Conservation (phyloP, 352 stramenopile genomes). For the Globisporangium cederbergense region DNA sequence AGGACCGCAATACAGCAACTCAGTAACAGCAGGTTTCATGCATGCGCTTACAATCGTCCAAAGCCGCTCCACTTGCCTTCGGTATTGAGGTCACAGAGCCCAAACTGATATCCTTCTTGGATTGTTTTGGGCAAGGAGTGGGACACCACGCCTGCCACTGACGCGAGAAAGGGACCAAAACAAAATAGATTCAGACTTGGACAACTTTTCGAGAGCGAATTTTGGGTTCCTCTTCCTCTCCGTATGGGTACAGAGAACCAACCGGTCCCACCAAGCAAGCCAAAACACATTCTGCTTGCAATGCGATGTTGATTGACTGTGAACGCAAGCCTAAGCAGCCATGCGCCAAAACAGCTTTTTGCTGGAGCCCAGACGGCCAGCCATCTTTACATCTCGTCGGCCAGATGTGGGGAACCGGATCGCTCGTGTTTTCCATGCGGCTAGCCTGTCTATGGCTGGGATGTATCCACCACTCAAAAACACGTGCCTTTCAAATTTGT, state of each 20-base stretch:
- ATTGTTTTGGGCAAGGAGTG: constrained; percentile 10
- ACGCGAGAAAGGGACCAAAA: neutral
- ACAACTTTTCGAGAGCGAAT: neutral
- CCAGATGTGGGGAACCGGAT: neutral
- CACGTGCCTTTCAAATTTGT: too few relatives aligned
- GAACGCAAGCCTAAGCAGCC: neutral
- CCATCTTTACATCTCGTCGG: neutral
- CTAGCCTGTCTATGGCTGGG: too few relatives aligned
- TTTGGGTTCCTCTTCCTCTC: constrained; percentile 5
- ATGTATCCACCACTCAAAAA: too few relatives aligned
- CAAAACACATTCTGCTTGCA: too few relatives aligned
- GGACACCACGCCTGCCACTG: neutral
- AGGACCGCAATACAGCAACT: too few relatives aligned
- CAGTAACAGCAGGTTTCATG: too few relatives aligned
- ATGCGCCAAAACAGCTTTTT: constrained; percentile 2
- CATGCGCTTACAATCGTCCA: too few relatives aligned
- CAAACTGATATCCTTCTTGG: constrained; percentile 6
- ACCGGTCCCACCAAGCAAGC: neutral
- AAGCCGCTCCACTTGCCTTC: too few relatives aligned
- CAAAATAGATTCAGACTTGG: constrained; percentile 14
- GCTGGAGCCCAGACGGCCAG: neutral
- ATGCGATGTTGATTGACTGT: too few relatives aligned
- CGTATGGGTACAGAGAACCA: constrained; percentile 6
- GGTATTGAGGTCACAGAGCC: neutral
- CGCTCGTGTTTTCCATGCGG: neutral